Base-by-base conservation (phyloP, 441 rosid species). In the Gossypium schwendimanii region DNA sequence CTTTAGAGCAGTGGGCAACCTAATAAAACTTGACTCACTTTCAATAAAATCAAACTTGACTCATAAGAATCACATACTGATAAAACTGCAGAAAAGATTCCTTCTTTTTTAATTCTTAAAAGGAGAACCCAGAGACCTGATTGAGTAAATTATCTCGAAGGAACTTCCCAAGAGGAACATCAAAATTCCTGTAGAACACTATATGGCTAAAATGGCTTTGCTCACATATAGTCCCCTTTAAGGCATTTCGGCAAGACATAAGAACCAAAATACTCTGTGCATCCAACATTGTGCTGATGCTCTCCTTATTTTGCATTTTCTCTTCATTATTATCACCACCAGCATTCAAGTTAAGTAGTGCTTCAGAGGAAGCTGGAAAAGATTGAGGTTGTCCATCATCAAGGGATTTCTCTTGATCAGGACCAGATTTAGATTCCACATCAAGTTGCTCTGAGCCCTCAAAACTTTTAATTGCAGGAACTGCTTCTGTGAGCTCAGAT, bases 181-280 rank as follows among this genome's bases (percentile, higher is more conserved):
- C 99, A 47, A 87, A 95, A 79, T 90, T 86, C 81, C 76, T 86
- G 85, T 95, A 95, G 87, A 93, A 95, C 82, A 82, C 82, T 65
- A 95, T 95, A 76, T 90, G 99, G 70, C 97, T 93, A 81, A 93
- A 91, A 85, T 82, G 99, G 86, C 91, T 93, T 75, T 91, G 98
- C 82, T 91, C 95, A 71, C 99, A 95, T 59, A 91, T 77, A 60
- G 83, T 84, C 73, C 97, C 97, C 76, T 58, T 87, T 11, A 70
- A 62, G 24, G 87, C 84, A 84, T 93, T 91, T 72, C 90, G 84
- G 70, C 89, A 84, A 36, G 99, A 95, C 87, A 90, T 85, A 79
- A 91, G 79, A 77, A 95, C 99, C 92, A 95, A 86, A 76, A 95
- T 95, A 81, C 99, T 88, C 72, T 84, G 87, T 69, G 92, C 78